Conservation (phyloP, 164 flowering plant genomes). For the Malania oleifera region DNA sequence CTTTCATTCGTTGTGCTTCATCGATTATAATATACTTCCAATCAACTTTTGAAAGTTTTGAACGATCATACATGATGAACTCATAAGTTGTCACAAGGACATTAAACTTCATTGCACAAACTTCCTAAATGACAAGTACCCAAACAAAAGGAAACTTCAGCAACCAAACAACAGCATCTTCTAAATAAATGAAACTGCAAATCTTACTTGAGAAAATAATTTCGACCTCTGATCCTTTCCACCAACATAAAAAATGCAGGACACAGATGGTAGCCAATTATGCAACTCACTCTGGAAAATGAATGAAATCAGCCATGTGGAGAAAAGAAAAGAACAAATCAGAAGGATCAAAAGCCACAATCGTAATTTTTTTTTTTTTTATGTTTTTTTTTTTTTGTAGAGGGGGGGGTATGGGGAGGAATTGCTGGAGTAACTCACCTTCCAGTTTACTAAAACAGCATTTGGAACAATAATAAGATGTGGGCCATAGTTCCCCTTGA, state of each 20-base stretch:
- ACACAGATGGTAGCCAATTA: constrained; percentile 88
- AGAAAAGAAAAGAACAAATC: constrained; percentile 1
- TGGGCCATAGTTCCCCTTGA: constrained; percentile 98
- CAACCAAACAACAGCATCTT: neutral
- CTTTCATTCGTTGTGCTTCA: constrained; percentile 99
- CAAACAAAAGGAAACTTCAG: constrained; percentile 7
- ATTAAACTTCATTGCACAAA: constrained; percentile 88
- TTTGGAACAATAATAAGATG: constrained; percentile 99
- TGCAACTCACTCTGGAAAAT: constrained; percentile 84
- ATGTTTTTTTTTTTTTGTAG: no score
- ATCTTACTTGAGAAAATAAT: constrained; percentile 87
- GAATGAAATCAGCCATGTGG: constrained; percentile 10
- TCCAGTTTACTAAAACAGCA: constrained; percentile 99
- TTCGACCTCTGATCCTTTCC: constrained; percentile 85
- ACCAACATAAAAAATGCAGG: constrained; percentile 96
- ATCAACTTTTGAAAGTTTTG: constrained; percentile 91
- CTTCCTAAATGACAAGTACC: constrained; percentile 55
- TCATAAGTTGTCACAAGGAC: constrained; percentile 98
- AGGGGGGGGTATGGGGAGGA: neutral
- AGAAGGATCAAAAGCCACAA: no score
- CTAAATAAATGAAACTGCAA: neutral
- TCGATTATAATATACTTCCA: constrained; percentile 99
- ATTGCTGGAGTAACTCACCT: constrained; percentile 60
- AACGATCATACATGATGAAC: constrained; percentile 94
- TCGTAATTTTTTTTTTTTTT: no score